A percentile compares a stretch with the other conserved stretches of the same genome.
phyloP scores from a whole-genome alignment of 805 yeast species.

The Blastobotrys parvus region DNA sequence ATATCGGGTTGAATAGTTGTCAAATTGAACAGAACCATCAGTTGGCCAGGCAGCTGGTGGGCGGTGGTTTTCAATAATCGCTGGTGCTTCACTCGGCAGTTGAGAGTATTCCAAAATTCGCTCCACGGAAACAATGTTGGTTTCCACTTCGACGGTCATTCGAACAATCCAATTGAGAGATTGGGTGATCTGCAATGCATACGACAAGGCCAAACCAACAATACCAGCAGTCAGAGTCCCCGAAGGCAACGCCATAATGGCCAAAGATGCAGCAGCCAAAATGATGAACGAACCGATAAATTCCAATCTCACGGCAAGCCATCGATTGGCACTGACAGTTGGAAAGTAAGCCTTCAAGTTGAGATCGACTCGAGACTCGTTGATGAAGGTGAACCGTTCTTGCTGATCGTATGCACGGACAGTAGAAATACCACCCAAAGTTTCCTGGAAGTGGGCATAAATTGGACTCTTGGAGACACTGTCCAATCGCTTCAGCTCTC shows the following conservation, averaged over 20 bases:
- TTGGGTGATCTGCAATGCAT: conserved; percentile 88
- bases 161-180: conserved; percentile 95
- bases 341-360: conserved; percentile 93
- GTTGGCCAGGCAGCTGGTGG: conserved; percentile 72
- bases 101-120: conserved; percentile 81
- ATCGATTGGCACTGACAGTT: conserved; percentile 84
- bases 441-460: conserved; percentile 76
- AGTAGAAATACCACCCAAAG: conserved; percentile 69
- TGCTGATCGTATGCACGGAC: conserved; percentile 66
- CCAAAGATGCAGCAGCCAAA: conserved; percentile 73
- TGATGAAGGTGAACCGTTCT: conserved; percentile 52
- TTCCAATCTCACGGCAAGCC: conserved; percentile 95
- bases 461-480: conserved; percentile 69
- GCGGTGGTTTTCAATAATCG: conserved; percentile 49
- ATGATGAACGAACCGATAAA: conserved; percentile 85
- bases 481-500: conserved; percentile 73
- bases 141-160: conserved; percentile 97
- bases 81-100: conserved; percentile 82
- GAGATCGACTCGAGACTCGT: conserved; percentile 54
- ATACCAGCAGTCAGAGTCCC: conserved; percentile 77
- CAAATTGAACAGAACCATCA: conserved; percentile 57
- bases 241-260: conserved; percentile 51
- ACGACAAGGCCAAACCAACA: conserved; percentile 89
- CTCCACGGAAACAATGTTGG: conserved; percentile 94
- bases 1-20: conserved; percentile 74